Base-by-base conservation (phyloP, 495 filamentous ascomycete genomes). In the Opeltia flavorubescens region DNA sequence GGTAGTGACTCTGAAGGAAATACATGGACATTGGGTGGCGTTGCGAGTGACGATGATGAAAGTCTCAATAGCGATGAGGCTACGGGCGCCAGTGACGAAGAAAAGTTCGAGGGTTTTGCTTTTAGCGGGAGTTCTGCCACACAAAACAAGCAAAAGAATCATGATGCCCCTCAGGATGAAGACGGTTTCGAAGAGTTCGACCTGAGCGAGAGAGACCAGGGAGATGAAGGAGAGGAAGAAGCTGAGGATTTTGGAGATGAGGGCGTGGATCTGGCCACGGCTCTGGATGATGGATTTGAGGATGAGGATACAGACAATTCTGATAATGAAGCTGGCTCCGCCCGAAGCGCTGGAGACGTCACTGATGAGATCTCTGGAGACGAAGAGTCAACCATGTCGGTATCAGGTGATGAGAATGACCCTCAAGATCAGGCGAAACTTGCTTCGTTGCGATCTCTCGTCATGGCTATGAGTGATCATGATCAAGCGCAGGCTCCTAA, bases 51-150 rank as follows among this genome's bases (percentile, higher is more conserved):
- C 47, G 76, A 91, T 44, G 86, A 89, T 50, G 82, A 76, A 25
- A 87, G 93, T 50, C 66, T 96, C 41, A 87, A 96, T 59, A 87
- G 81, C 51, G 89, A 95, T 49, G 89, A 95, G 58, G 89, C 89
- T 27, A 83, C 95, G 70, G 89, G 88, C 7, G 81, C 81, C 48
- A 89, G 84, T 52, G 86, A 94, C 55, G 79, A 89, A 61, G 86
- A 94, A 55, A 67, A 69, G 50, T 91, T 91, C 54, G 81, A 83
- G 33, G 79, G 76, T 6, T 89, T 75, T 61, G 67, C 74, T 2
- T 94, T 94, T 55, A 66, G 77, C 2, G 83, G 80, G 34, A 84
- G 76, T 52, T 77, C 63, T 46, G 71, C 64, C 38, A 80, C 66
- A 51, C 75, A 20, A 11, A n/a, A 11, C 12, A 23, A 18, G 12